Base-by-base conservation (phyloP, 257 asterid genomes). In the Petrea volubilis region DNA sequence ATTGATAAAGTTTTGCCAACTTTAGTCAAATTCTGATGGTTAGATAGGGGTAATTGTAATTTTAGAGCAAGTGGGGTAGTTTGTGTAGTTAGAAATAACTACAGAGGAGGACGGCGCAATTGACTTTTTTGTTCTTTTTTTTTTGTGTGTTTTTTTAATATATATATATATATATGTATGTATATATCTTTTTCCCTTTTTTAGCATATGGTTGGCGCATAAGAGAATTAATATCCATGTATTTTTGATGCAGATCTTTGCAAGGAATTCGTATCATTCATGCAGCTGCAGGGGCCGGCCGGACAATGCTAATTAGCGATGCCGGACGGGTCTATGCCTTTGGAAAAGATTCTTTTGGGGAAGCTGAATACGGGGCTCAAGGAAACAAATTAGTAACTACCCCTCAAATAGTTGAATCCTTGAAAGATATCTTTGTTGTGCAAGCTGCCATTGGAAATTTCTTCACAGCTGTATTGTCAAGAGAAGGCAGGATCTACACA, bases 371-470 rank as follows among this genome's bases (percentile, higher is more conserved):
- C 34, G 97, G 87, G 17, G 86, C 67, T 69, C 91, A 82, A 80
- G 96, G 97, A 52, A 95, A 80, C 78, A 90, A 84, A 59, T 6
- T 80, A 51, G 86, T 86, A 23, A 84, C 91, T 29, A 74, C 87
- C 9, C 99, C 99, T 44, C 91, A 87, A 74, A 74, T 92, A 44
- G 96, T 92, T 53, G 98, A 92, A 71, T 92, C 98, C 60, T 81
- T 95, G 85, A 92, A 90, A 71, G 96, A 87, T 74, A 87, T 95
- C 66, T 95, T 92, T 79, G 95, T 88, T 50, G 98, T 95, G 69
- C 99, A 95, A 86, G 98, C 96, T 82, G 96, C 96, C 17, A 83
- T 95, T 36, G 99, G 98, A 24, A 90, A 95, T 80, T 92, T 95
- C 90, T 95, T 95, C 79, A 95, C 99, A 14, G 98, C 99, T 5